Percentiles rank a stretch among this genome's conserved stretches.
phyloP scores from a whole-genome alignment of 2,329 filamentous ascomycete species.

The Xylaria sp. region DNA sequence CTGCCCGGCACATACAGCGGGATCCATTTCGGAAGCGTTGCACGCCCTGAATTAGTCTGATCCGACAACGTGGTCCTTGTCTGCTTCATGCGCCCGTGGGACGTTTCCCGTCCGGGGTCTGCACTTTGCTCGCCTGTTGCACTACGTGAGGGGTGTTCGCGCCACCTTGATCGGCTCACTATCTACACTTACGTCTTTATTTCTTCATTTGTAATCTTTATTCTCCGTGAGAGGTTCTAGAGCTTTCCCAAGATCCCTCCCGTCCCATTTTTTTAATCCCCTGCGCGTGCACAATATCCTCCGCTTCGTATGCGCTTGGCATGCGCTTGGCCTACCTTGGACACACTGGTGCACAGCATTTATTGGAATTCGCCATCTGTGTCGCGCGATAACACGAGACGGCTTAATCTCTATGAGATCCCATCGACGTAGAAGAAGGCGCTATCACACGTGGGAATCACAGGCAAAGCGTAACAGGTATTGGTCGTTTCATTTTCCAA shows the following conservation, averaged over 20 bases:
- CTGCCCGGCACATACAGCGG: constrained; percentile 13
- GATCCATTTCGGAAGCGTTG: constrained; percentile 33
- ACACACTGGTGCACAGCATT: constrained; percentile 21
- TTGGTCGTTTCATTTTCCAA: constrained; percentile 34
- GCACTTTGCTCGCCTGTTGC: constrained; percentile 23
- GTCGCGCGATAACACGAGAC: constrained; percentile 26
- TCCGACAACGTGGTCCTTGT: constrained; percentile 38
- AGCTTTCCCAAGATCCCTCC: not conserved
- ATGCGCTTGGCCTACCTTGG: constrained; percentile 4
- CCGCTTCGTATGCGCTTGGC: constrained; percentile 8
- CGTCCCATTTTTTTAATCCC: not conserved
- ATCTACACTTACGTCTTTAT: not conserved
- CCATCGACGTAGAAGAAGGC: constrained; percentile 1
- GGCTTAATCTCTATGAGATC: not conserved
- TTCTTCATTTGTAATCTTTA: not conserved
- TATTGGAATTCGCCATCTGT: constrained; percentile 20
- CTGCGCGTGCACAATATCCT: constrained; percentile 20
- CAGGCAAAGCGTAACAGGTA: constrained; percentile 1
- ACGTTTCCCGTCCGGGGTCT: constrained; percentile 30
- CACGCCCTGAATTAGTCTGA: constrained; percentile 28
- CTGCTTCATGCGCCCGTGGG: constrained; percentile 33
- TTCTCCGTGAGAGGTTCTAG: not conserved
- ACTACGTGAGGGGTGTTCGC: constrained; percentile 37
- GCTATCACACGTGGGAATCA: constrained; percentile 23
- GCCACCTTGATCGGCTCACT: constrained; percentile 21